Evolutionary conservation across 1,139 yeast species (phyloP).

Genomic region (Torulaspora globosa): DNA sequence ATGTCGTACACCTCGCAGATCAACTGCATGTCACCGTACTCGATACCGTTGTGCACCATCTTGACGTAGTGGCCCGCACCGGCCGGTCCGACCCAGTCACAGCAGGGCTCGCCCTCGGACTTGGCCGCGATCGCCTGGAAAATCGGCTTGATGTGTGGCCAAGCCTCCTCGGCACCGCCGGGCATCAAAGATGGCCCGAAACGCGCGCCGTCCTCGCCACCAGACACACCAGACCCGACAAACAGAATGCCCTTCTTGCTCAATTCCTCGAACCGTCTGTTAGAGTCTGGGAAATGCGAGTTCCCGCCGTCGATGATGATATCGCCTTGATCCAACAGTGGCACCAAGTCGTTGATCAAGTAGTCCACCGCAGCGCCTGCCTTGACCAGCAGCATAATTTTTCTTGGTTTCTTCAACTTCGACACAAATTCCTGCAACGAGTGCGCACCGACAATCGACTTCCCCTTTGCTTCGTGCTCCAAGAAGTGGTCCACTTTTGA

Average conservation of each 20-base stretch:
- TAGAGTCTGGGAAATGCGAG: slow-evolving; percentile 98
- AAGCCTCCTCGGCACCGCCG: slow-evolving; percentile 96
- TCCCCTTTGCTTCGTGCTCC: slow-evolving; percentile 94
- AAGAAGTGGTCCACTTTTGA: slow-evolving; percentile 92
- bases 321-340: slow-evolving; percentile 92
- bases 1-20: slow-evolving; percentile 97
- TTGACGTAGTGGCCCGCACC: slow-evolving; percentile 99
- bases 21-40: slow-evolving; percentile 99
- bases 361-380: slow-evolving; percentile 95
- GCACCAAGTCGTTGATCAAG: slow-evolving; percentile 82
- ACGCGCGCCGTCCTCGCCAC: slow-evolving; percentile 99
- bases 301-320: slow-evolving; percentile 99
- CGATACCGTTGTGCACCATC: slow-evolving; percentile 99
- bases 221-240: slow-evolving; percentile 99
- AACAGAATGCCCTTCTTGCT: slow-evolving; percentile 82
- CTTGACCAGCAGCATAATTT: slow-evolving; percentile 89
- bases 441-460: slow-evolving; percentile 90
- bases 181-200: slow-evolving; percentile 99
- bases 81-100: slow-evolving; percentile 99
- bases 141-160: slow-evolving; percentile 97
- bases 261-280: slow-evolving; percentile 92
- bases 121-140: slow-evolving; percentile 96
- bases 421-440: slow-evolving; percentile 84
- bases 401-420: slow-evolving; percentile 94
- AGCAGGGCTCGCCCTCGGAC: slow-evolving; percentile 97